phyloP scores from a whole-genome alignment of 75 land plant species.

The Cunninghamia lanceolata region DNA sequence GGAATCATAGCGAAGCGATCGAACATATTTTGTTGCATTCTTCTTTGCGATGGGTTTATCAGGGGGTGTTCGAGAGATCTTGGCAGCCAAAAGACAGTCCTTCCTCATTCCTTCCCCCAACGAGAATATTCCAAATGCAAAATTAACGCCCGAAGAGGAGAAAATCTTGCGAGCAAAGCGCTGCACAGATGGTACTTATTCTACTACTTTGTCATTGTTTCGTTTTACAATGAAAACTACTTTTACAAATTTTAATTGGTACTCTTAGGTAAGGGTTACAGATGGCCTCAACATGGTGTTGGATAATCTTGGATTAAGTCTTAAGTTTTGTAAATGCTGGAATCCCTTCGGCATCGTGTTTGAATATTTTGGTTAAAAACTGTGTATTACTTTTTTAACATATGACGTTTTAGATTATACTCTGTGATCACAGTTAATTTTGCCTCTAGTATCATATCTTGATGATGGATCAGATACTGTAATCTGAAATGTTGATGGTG shows the following conservation, averaged over 20 bases:
- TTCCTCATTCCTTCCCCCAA: background rate
- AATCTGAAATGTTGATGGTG: too few species aligned
- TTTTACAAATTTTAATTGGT: background rate
- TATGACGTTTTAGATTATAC: too few species aligned
- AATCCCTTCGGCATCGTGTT: too few species aligned
- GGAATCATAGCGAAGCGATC: background rate
- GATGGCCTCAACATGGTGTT: background rate
- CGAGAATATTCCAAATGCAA: background rate
- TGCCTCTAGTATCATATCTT: too few species aligned
- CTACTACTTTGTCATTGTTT: background rate
- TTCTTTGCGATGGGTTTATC: background rate
- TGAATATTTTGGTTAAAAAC: too few species aligned
- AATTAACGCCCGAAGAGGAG: background rate
- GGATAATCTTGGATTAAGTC: background rate
- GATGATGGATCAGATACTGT: too few species aligned
- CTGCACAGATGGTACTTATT: background rate
- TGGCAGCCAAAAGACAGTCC: constrained; percentile 4
- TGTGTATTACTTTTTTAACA: too few species aligned
- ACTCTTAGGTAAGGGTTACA: background rate
- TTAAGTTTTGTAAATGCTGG: background rate
- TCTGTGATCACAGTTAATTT: too few species aligned
- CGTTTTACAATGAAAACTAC: too few species aligned
- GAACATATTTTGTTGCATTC: background rate
- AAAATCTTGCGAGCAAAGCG: background rate
- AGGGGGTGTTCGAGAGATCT: background rate